These are phyloP conservation scores for Colletotrichum camelliae DNA, from an alignment of 2,329 filamentous ascomycete species.

Conservation along the genomic window DNA sequence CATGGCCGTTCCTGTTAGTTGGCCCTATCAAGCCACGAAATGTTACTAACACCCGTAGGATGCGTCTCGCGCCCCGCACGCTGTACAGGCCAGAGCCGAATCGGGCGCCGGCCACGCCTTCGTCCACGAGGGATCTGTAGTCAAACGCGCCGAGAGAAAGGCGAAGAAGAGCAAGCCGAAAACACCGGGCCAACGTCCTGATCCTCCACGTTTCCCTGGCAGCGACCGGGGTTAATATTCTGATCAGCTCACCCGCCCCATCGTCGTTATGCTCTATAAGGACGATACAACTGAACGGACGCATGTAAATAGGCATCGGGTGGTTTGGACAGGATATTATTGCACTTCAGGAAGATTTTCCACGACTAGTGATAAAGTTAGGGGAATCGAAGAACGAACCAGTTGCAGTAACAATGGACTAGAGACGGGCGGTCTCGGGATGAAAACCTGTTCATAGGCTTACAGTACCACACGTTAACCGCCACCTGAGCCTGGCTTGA, in stretches of 20 bases:
- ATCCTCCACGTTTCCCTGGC: background rate
- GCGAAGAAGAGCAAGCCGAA: background rate
- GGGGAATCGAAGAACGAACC: background rate
- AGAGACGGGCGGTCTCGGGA: rapidly evolving
- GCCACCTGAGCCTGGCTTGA: rapidly evolving
- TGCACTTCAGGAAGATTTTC: background rate
- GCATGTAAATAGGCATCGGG: background rate
- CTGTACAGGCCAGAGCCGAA: background rate
- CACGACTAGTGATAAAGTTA: background rate
- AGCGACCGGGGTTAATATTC: background rate
- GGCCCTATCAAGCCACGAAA: too few species aligned
- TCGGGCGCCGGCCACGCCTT: too few species aligned
- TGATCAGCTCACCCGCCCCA: rapidly evolving
- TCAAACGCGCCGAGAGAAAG: background rate
- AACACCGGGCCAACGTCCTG: background rate
- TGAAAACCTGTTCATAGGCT: background rate
- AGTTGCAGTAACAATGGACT: background rate
- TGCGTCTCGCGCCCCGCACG: background rate
- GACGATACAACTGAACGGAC: background rate
- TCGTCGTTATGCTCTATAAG: rapidly evolving
- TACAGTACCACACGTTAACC: background rate
- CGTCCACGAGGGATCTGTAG: background rate
- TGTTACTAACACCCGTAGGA: background rate
- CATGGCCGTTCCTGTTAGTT: background rate
- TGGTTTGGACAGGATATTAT: rapidly evolving